Percentiles rank a stretch among this genome's conserved stretches.
phyloP scores from a whole-genome alignment of 768 basidiomycete genomes.

The Leccinum obscurum region DNA sequence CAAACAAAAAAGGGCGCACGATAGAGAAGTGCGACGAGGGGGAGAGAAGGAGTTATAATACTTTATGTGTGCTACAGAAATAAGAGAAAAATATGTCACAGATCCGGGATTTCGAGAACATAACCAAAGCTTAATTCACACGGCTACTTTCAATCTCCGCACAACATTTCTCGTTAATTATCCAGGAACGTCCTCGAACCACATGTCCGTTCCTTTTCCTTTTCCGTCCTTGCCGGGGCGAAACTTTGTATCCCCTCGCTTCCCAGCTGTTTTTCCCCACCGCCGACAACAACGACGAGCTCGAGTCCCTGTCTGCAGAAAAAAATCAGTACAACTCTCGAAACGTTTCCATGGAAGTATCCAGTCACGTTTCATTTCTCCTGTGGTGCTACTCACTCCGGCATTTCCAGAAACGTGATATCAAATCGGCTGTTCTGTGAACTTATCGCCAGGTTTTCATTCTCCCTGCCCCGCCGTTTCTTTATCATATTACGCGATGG shows the following conservation, averaged over 20 bases:
- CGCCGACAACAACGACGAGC: background rate
- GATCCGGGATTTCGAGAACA: slow-evolving; percentile 41
- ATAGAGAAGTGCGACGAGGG: slow-evolving; percentile 16
- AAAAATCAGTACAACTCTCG: background rate
- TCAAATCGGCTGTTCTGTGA: slow-evolving; percentile 34
- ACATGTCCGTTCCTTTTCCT: slow-evolving; percentile 18
- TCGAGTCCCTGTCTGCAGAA: background rate
- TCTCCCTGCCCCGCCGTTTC: slow-evolving; percentile 13
- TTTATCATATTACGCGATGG: slow-evolving; percentile 31
- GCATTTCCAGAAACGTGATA: slow-evolving; percentile 35
- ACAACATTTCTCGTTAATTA: slow-evolving; percentile 29
- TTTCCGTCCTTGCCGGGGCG: slow-evolving; percentile 22
- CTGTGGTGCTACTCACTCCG: slow-evolving; percentile 13
- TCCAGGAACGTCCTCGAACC: slow-evolving; percentile 35
- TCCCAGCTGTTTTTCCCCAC: slow-evolving; percentile 10
- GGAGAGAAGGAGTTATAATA: slow-evolving; percentile 27
- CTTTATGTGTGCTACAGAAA: slow-evolving; percentile 36
- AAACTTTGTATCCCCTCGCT: slow-evolving; percentile 18
- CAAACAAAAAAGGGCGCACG: slow-evolving; percentile 5
- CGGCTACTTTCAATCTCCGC: slow-evolving; percentile 36
- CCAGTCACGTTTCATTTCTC: slow-evolving; percentile 25
- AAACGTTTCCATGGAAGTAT: slow-evolving; percentile 26
- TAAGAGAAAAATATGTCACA: slow-evolving; percentile 42
- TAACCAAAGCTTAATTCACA: slow-evolving; percentile 39
- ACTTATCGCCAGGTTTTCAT: slow-evolving; percentile 30